Base-by-base conservation (phyloP, 805 yeast species). In the Candida loeiensis region DNA sequence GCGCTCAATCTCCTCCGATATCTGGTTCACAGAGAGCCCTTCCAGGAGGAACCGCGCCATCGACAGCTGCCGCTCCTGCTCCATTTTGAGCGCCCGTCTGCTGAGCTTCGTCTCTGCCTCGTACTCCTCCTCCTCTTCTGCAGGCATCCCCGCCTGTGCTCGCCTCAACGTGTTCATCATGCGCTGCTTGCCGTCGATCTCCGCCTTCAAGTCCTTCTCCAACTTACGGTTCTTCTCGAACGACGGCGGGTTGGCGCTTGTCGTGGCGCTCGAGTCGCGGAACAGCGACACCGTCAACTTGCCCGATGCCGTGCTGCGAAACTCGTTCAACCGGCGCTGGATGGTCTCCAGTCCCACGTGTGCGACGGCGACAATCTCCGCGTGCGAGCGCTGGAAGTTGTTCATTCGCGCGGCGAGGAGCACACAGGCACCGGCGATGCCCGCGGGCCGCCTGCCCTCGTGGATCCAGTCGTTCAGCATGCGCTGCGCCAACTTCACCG, bases 381-480 rank as follows among this genome's bases (percentile, higher is more conserved):
- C 77, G 59, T 91, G 96, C 2, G 95, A 82, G 55, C 98, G 74
- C 55, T 96, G 75, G 58, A 85, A 82, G 56, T 90, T 90, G 63
- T 93, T 93, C 98, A 93, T 95, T 62, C 99, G 76, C 2, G 97
- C 93, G 0, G 99, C 99, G 37, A 93, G 65, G 33, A 95, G 59
- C 2, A 93, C 71, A 62, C 97, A 89, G 0, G 99, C 99, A 16
- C 98, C 99, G 0, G 99, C 99, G 39, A 93, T 79, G 53, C 99
- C 99, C 0, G 99, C 98, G 0, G 99, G 99, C 46, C 98, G 74
- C 56, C 99, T 76, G 18, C 99, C 99, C 63, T 88, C 95, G 58
- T 82, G 86, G 50, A 93, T 85, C 97, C 98, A 93, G 55, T 93
- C 98, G 31, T 80, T 77, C 11, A 90, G 74, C 99, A 93, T 93